phyloP scores from a whole-genome alignment of 1,284 basidiomycete species.

The Mrakiaceae sp. region DNA sequence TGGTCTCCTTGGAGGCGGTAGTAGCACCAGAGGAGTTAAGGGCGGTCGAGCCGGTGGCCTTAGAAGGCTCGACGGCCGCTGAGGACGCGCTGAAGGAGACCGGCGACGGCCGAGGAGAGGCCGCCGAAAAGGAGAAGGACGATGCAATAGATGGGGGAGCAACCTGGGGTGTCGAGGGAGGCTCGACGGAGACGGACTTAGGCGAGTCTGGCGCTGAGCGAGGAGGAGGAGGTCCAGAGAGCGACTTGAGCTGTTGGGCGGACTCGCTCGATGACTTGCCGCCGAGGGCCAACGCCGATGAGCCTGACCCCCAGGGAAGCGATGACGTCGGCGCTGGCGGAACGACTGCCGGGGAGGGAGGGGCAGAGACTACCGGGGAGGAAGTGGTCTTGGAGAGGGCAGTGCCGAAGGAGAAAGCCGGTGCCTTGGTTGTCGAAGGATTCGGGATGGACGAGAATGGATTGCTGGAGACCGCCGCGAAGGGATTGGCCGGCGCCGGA shows the following conservation, averaged over 20 bases:
- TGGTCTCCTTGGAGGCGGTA: neutral
- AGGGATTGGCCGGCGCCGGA: constrained; percentile 2
- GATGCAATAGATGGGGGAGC: neutral
- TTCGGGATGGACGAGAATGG: constrained; percentile 14
- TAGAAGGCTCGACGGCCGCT: neutral
- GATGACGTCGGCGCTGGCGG: constrained; percentile 6
- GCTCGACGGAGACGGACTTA: constrained; percentile 2
- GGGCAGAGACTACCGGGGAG: neutral
- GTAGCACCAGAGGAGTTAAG: neutral
- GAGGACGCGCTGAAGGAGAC: neutral
- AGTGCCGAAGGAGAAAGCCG: constrained; percentile 12
- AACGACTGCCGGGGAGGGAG: neutral
- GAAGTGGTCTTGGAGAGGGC: neutral
- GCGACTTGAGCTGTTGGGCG: neutral
- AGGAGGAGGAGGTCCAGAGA: neutral
- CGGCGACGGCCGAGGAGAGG: neutral
- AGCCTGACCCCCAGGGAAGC: constrained; percentile 7
- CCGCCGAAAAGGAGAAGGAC: neutral
- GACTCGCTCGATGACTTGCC: neutral
- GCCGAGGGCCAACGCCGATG: neutral
- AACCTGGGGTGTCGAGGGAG: constrained; percentile 4
- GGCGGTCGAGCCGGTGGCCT: neutral
- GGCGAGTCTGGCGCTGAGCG: neutral
- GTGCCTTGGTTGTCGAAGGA: constrained; percentile 17
- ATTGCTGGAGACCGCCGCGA: constrained; percentile 16